Percentiles rank a stretch among this genome's conserved stretches.
These are phyloP conservation scores for Simplicillium sp. DNA, from an alignment of 2,329 filamentous ascomycete genomes.

Conservation along the genomic window DNA sequence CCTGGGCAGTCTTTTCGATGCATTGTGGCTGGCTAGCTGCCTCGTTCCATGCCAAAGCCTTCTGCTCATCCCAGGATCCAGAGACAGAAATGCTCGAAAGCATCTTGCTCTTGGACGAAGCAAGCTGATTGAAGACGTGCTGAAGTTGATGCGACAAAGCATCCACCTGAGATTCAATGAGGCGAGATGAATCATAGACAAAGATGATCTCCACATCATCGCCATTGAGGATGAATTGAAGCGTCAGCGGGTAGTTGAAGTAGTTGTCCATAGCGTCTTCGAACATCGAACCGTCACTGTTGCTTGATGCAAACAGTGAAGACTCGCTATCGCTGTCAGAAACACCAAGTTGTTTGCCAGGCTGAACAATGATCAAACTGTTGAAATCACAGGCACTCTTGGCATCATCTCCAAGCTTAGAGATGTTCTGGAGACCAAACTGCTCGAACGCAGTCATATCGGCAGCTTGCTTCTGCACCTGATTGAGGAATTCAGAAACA, in stretches of 20 bases:
- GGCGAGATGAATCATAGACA: conserved; percentile 6
- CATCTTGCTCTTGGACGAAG: conserved; percentile 1
- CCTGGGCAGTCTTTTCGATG: conserved; percentile 24
- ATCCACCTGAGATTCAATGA: conserved; percentile 9
- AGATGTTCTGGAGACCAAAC: conserved; percentile 20
- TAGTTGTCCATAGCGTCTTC: conserved; percentile 5
- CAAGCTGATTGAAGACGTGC: conserved; percentile 9
- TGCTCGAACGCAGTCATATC: conserved; percentile 19
- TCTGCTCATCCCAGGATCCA: conserved; percentile 1
- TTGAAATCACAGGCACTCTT: conserved; percentile 13
- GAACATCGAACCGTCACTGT: conserved; percentile 3
- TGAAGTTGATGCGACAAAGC: conserved; percentile 10
- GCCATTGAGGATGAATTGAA: conserved; percentile 10
- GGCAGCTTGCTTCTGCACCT: conserved; percentile 11
- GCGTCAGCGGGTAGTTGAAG: conserved; percentile 15
- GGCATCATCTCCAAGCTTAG: conserved; percentile 5
- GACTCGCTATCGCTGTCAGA: not conserved
- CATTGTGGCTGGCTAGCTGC: conserved; percentile 6
- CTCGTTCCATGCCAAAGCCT: conserved; percentile 8
- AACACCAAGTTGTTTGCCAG: not conserved
- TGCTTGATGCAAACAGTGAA: not conserved
- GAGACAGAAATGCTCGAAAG: conserved; percentile 7
- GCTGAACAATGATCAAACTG: conserved; percentile 20
- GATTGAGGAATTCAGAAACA: conserved; percentile 33
- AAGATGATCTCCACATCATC: conserved; percentile 6